Base-by-base conservation (phyloP, 2,329 filamentous ascomycete species). In the Stagonosporopsis cucurbitacearum region DNA sequence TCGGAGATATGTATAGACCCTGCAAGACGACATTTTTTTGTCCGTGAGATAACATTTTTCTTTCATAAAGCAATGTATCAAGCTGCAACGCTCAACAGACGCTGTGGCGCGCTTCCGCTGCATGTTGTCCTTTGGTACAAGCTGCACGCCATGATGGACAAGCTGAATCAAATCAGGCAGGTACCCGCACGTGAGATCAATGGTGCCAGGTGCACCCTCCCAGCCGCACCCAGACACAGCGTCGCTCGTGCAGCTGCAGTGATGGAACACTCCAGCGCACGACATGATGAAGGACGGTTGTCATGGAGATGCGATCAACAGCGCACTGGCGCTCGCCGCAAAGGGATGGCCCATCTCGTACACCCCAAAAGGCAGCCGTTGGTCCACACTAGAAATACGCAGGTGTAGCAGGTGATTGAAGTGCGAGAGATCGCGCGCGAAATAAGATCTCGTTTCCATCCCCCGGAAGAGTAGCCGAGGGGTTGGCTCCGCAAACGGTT, bases 381-480 rank as follows among this genome's bases (percentile, higher is more conserved):
- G 56, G 54, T 56, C 25, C 32, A 39, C 4, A 54, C 60, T 50
- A 58, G 60, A 59, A 53, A 59, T 57, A n/a, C n/a, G n/a, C n/a
- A n/a, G 43, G 56, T 51, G 53, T 53, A 42, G 50, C 26, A 45
- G 33, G 45, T 25, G 33, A 17, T 23, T 23, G 28, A 1, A 15
- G 25, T 35, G 23, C 9, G 28, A n/a, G 35, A 28, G 22, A 28
- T n/a, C 20, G 41, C 35, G 4, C 30, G n/a, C 39, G 37, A 4
- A 28, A 5, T 19, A 20, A 12, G 37, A 13, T 20, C 22, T 37
- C 32, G 9, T 43, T 11, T 39, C 44, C 6, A 26, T 33, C 20
- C 9, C 33, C 39, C 28, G 35, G 20, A 56, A 42, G n/a, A n/a
- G 22, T n/a, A 30, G 19, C 30, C 35, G 44, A 54, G 11, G 36